Evolutionary conservation across 768 basidiomycete species (phyloP).

Genomic region (Tricholoma bakamatsutake): DNA sequence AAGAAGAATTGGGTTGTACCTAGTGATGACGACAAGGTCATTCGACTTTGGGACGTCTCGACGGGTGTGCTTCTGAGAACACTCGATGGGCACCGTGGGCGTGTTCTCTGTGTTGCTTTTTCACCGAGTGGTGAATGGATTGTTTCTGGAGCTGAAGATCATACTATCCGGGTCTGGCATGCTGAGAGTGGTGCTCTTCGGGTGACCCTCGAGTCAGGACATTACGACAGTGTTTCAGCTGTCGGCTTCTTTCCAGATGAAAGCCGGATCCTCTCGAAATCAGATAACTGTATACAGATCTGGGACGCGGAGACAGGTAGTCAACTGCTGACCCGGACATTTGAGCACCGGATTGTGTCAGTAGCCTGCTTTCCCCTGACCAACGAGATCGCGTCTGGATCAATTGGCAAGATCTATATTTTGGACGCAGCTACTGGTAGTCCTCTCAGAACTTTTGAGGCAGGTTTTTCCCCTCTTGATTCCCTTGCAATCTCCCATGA

Average conservation of each 20-base stretch:
- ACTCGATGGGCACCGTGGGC: background rate
- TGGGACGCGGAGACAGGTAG: background rate
- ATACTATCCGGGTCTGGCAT: background rate
- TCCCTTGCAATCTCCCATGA: background rate
- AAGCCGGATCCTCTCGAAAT: background rate
- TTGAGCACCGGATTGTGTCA: background rate
- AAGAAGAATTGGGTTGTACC: background rate
- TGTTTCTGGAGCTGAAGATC: background rate
- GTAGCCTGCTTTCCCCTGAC: background rate
- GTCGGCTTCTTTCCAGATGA: background rate
- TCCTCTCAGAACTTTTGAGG: background rate
- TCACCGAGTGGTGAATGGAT: background rate
- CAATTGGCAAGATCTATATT: background rate
- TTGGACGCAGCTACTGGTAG: background rate
- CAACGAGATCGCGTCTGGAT: background rate
- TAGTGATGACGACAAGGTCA: background rate
- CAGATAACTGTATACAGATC: background rate
- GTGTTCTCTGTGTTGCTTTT: background rate
- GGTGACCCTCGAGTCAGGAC: background rate
- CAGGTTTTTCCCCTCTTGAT: background rate
- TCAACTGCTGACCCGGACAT: background rate
- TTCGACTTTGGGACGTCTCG: background rate
- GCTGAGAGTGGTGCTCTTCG: background rate
- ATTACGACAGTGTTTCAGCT: background rate
- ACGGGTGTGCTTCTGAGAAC: background rate